Base-by-base conservation (phyloP, 305 asterid genomes). In the Fraxinus albicans region DNA sequence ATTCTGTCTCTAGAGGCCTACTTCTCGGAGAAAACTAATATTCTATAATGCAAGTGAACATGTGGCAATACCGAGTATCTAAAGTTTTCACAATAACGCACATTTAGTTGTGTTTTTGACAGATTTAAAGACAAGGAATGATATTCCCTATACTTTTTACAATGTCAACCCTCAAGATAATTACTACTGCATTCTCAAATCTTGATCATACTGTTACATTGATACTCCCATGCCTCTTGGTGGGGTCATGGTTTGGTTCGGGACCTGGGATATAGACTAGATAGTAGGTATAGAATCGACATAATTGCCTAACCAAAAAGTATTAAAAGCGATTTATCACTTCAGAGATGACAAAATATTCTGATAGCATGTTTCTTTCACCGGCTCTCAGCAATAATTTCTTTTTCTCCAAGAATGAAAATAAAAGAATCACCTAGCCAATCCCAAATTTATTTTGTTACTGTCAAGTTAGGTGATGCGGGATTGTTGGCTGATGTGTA, bases 401-500 rank as follows among this genome's bases (percentile, higher is more conserved):
- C 6, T 8, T 8, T 65, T 65, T 10, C 73, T 9, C 33, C 5
- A 25, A 0, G 35, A 65, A 65, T 7, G 5, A 65, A 65, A 65
- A 65, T 23, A 23, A 65, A 65, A 23, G 73, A 65, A 8, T 65
- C 19, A 13, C 8, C 0, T 67, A 12, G 35, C 13, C 73, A 15
- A 25, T 8, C 13, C n/a, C 1, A 9, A 67, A 65, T 29, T 67
- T 80, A 44, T 84, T 83, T 88, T 88, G 80, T 86, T 84, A 81
- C 78, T 73, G 77, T 29, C 8, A 23, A 36, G 77, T 81, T 80
- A 34, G 78, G 77, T 77, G 81, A 78, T 82, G 82, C 76, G 79
- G 83, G 77, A 87, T 87, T 82, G 85, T 63, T 77, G 73, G 84
- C 85, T 85, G 86, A 85, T 80, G 87, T 87, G 90, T 85, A 87